Conservation (phyloP, 306 rosid species). For the Senna tora region DNA sequence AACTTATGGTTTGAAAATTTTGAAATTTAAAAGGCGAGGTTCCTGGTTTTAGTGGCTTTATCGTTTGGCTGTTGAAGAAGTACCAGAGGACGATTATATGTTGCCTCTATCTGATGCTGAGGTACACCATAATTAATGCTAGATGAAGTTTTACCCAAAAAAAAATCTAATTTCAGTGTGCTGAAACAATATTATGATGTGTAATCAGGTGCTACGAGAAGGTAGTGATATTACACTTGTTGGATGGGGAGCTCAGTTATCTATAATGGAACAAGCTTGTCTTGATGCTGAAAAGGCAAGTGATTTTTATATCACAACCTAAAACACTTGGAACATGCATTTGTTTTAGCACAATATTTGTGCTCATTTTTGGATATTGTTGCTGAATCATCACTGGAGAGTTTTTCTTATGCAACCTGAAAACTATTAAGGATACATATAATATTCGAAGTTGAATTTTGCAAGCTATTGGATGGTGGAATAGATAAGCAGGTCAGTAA, state of each 20-base stretch:
- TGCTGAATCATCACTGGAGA: background rate
- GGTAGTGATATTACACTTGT: constrained; percentile 91
- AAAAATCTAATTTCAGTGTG: background rate
- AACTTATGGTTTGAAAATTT: constrained; percentile 6
- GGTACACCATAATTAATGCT: constrained; percentile 49
- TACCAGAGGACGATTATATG: constrained; percentile 89
- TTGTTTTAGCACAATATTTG: constrained; percentile 29
- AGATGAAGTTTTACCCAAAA: constrained; percentile 17
- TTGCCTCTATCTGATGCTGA: constrained; percentile 91
- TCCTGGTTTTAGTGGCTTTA: constrained; percentile 80
- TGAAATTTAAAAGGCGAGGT: constrained; percentile 17
- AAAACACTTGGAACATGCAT: constrained; percentile 25
- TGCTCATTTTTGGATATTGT: constrained; percentile 1
- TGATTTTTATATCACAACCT: constrained; percentile 22
- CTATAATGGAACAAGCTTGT: constrained; percentile 93
- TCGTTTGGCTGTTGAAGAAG: constrained; percentile 96
- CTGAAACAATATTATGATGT: constrained; percentile 30
- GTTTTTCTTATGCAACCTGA: constrained; percentile 14
- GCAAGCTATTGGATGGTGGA: background rate
- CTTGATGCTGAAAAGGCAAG: constrained; percentile 83
- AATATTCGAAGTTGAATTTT: background rate
- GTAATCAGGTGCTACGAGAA: constrained; percentile 68
- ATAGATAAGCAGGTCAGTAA: background rate
- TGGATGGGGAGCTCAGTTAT: constrained; percentile 98
- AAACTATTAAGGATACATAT: background rate